These are phyloP conservation scores for Petunia hybrid DNA, from an alignment of 305 asterid genomes.

Conservation along the genomic window DNA sequence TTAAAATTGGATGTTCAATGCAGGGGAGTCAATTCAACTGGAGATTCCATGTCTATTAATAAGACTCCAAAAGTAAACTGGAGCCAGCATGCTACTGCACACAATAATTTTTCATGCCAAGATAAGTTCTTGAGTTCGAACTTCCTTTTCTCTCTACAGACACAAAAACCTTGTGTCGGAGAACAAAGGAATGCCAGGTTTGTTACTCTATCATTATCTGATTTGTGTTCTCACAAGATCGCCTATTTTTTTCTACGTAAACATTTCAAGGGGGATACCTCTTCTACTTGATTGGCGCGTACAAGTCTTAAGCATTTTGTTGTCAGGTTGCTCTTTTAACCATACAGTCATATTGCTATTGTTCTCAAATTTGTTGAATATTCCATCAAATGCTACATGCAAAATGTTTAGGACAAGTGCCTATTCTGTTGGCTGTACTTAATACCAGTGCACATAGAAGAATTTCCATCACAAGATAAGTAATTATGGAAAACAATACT, in stretches of 20 bases:
- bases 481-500: background rate
- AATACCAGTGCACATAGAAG: background rate
- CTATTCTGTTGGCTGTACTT: background rate
- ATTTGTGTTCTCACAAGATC: slow-evolving; percentile 23
- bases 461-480: slow-evolving; percentile 9
- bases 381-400: slow-evolving; percentile 21
- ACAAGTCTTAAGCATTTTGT: background rate
- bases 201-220: slow-evolving; percentile 28
- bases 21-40: slow-evolving; percentile 57
- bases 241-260: background rate
- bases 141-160: slow-evolving; percentile 72
- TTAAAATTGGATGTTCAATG: slow-evolving; percentile 30
- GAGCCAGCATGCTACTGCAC: slow-evolving; percentile 74
- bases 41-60: slow-evolving; percentile 45
- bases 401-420: background rate
- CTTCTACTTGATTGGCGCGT: background rate
- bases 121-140: slow-evolving; percentile 69
- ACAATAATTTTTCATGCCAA: slow-evolving; percentile 62
- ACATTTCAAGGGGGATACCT: slow-evolving; percentile 20
- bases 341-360: slow-evolving; percentile 2
- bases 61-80: slow-evolving; percentile 67
- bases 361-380: background rate
- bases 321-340: slow-evolving; percentile 16
- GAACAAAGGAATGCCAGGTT: slow-evolving; percentile 67
- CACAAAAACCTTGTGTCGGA: slow-evolving; percentile 64